Conservation (phyloP, 2,329 filamentous ascomycete species). For the Ceratocystis colombiana region DNA sequence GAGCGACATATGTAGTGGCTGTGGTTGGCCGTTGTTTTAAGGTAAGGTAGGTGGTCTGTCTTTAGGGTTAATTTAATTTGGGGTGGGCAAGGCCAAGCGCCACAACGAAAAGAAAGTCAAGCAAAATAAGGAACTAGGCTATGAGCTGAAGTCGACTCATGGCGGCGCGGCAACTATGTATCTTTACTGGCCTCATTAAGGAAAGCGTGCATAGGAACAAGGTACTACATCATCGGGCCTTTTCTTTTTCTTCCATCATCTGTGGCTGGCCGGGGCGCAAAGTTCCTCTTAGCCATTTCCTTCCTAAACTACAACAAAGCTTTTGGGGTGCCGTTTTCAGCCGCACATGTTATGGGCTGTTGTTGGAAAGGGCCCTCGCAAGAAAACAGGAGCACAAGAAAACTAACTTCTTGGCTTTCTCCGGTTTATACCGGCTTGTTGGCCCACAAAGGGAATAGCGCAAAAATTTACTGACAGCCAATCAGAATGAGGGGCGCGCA, state of each 20-base stretch:
- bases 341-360: conserved; percentile 6
- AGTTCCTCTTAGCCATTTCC: background rate
- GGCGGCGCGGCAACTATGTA: background rate
- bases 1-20: too few species aligned
- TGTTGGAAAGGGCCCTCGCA: background rate
- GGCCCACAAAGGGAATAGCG: conserved; percentile 14
- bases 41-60: too few species aligned
- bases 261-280: background rate
- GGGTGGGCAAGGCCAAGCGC: conserved; percentile 2
- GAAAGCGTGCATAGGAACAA: background rate
- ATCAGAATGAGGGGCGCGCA: background rate
- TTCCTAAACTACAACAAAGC: background rate
- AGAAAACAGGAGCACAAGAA: too few species aligned
- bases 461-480: conserved; percentile 4
- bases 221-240: conserved; percentile 11
- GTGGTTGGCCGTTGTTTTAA: too few species aligned
- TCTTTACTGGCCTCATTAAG: background rate
- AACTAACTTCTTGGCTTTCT: background rate
- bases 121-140: too few species aligned
- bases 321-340: conserved; percentile 20
- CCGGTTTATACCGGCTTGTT: conserved; percentile 19
- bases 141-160: background rate
- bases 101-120: background rate
- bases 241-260: conserved; percentile 7
- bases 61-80: too few species aligned